Conservation (phyloP, 1,139 yeast genomes). For the Suhomyces atakaporum region DNA sequence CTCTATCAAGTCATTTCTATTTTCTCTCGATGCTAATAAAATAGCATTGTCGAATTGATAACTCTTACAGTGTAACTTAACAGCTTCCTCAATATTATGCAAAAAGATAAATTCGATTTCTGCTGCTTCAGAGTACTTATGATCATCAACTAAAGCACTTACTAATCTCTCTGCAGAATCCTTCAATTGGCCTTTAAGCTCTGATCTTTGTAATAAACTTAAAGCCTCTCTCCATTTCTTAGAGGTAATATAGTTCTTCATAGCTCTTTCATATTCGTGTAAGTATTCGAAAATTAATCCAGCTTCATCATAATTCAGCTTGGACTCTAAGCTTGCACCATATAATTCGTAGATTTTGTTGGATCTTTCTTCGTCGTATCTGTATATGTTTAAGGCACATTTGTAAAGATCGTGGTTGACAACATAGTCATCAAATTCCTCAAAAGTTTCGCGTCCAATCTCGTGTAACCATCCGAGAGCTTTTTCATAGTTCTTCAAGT, state of each 20-base stretch:
- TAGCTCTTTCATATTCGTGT: constrained; percentile 56
- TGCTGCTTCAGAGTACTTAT: constrained; percentile 83
- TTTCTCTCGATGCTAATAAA: constrained; percentile 53
- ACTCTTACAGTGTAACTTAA: constrained; percentile 70
- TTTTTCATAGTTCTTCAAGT: constrained; percentile 63
- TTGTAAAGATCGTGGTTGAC: constrained; percentile 73
- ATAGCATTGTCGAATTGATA: constrained; percentile 77
- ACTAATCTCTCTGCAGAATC: constrained; percentile 62
- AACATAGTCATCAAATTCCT: constrained; percentile 70
- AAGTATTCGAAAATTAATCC: constrained; percentile 78
- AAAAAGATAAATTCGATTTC: constrained; percentile 67
- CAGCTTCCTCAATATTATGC: constrained; percentile 61
- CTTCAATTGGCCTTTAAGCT: constrained; percentile 35
- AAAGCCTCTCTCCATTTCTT: constrained; percentile 88
- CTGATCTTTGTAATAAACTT: constrained; percentile 50
- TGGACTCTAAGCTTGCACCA: constrained; percentile 60
- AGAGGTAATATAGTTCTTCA: constrained; percentile 67
- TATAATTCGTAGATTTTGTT: constrained; percentile 57
- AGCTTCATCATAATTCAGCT: constrained; percentile 66
- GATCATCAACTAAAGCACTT: constrained; percentile 62
- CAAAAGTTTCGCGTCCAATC: constrained; percentile 47
- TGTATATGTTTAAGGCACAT: constrained; percentile 64
- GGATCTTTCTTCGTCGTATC: constrained; percentile 58
- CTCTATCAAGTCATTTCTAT: constrained; percentile 50
- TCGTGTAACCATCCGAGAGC: constrained; percentile 70